Evolutionary conservation across 352 stramenopile genomes (phyloP).

Genomic region (Phytophthora europaea): DNA sequence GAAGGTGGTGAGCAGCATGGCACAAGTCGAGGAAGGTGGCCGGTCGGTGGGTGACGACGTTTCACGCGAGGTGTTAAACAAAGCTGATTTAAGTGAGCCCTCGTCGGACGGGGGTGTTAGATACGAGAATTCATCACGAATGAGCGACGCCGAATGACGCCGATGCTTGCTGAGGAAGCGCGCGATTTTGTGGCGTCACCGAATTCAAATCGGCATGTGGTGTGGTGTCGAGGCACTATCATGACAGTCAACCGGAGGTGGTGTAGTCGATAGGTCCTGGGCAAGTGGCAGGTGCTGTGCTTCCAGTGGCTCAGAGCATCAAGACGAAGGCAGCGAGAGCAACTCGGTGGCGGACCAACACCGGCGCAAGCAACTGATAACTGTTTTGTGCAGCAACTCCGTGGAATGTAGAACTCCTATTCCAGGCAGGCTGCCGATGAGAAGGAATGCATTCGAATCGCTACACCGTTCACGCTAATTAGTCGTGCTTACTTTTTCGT

Average conservation of each 20-base stretch:
- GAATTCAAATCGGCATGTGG: conserved; percentile 18
- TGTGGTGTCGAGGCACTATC: background rate
- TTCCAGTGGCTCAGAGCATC: too few species aligned
- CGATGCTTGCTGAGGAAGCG: conserved; percentile 1
- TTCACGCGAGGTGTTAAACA: conserved; percentile 7
- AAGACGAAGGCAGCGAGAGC: too few species aligned
- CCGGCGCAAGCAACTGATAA: too few species aligned
- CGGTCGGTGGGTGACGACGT: background rate
- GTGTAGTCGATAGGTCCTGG: background rate
- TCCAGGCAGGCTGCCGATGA: too few species aligned
- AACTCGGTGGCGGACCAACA: too few species aligned
- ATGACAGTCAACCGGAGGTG: background rate
- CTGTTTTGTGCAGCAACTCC: too few species aligned
- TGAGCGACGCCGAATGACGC: background rate
- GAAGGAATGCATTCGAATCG: too few species aligned
- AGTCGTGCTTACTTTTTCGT: too few species aligned
- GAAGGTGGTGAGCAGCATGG: background rate
- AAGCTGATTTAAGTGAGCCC: background rate
- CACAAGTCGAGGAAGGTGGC: background rate
- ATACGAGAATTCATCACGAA: background rate
- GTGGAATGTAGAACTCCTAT: too few species aligned
- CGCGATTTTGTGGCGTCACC: conserved; percentile 17
- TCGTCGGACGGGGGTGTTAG: background rate
- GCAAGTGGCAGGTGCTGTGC: too few species aligned
- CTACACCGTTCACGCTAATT: too few species aligned